Evolutionary conservation across 2,329 filamentous ascomycete genomes (phyloP).

Genomic region (Claviceps sp.): DNA sequence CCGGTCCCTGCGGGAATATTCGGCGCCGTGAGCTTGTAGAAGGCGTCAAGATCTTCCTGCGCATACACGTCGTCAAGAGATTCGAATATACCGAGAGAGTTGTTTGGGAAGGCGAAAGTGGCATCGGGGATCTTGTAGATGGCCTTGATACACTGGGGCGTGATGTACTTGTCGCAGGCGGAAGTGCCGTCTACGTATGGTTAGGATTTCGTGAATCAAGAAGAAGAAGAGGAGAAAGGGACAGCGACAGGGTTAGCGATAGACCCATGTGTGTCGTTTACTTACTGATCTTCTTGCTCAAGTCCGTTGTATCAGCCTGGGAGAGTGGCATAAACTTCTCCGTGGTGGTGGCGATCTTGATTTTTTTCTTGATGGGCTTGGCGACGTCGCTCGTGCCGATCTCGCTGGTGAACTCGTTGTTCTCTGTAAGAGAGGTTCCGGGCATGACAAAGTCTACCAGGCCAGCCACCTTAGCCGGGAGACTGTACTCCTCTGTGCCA

Average conservation of each 20-base stretch:
- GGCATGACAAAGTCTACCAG: constrained; percentile 30
- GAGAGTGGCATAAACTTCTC: not conserved
- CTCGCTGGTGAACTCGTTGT: not conserved
- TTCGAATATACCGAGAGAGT: constrained; percentile 40
- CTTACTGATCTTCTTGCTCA: not conserved
- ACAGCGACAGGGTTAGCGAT: no score
- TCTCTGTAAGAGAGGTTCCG: constrained; percentile 15
- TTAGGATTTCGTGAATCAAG: not conserved
- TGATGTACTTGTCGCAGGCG: constrained; percentile 40
- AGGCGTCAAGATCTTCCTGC: constrained; percentile 33
- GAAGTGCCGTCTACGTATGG: constrained; percentile 2
- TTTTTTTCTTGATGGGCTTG: not conserved
- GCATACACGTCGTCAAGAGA: constrained; percentile 37
- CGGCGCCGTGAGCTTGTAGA: constrained; percentile 30
- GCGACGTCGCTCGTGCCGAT: no score
- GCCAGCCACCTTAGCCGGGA: constrained; percentile 22
- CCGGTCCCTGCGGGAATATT: constrained; percentile 26
- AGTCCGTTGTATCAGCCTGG: not conserved
- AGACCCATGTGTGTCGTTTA: not conserved
- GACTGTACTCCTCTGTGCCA: constrained; percentile 27
- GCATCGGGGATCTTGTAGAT: constrained; percentile 31
- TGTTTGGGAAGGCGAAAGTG: constrained; percentile 20
- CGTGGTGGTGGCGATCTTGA: not conserved
- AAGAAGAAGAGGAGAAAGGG: no score
- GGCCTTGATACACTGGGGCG: constrained; percentile 39